These are phyloP conservation scores for Ophiobolus disseminans DNA, from an alignment of 2,329 filamentous ascomycete genomes.

Conservation along the genomic window DNA sequence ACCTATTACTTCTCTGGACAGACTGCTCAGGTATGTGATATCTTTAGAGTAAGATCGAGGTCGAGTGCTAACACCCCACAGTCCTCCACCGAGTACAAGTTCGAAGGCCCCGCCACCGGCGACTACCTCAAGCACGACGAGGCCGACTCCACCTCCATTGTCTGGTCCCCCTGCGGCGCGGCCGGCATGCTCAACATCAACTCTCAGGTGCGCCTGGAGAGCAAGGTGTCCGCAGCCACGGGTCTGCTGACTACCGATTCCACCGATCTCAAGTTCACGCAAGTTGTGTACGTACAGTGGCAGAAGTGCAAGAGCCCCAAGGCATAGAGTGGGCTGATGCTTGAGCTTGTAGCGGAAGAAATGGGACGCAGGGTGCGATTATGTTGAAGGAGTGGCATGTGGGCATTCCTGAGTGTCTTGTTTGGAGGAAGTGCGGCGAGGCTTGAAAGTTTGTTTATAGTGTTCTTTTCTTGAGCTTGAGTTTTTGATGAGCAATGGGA, in stretches of 20 bases:
- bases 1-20: constrained; percentile 63
- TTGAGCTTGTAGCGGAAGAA: constrained; percentile 14
- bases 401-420: constrained; percentile 5
- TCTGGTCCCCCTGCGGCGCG: constrained; percentile 62
- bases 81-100: constrained; percentile 48
- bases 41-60: too few species aligned
- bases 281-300: constrained; percentile 55
- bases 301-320: constrained; percentile 44
- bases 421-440: constrained; percentile 8
- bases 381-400: constrained; percentile 3
- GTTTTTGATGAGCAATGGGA: constrained; percentile 3
- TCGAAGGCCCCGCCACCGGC: constrained; percentile 49
- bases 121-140: constrained; percentile 51
- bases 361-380: constrained; percentile 14
- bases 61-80: constrained; percentile 22
- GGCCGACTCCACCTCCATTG: constrained; percentile 54
- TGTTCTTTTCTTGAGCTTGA: background rate
- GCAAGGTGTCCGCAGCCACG: constrained; percentile 35
- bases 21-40: constrained; percentile 49
- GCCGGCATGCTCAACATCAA: constrained; percentile 62
- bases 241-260: constrained; percentile 58
- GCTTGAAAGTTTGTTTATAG: constrained; percentile 4
- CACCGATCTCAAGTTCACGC: constrained; percentile 57
- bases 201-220: constrained; percentile 56
- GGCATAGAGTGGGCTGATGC: constrained; percentile 15